These are phyloP conservation scores for Vaccinium corymbosum DNA, from an alignment of 148 eudicot species.

Conservation along the genomic window DNA sequence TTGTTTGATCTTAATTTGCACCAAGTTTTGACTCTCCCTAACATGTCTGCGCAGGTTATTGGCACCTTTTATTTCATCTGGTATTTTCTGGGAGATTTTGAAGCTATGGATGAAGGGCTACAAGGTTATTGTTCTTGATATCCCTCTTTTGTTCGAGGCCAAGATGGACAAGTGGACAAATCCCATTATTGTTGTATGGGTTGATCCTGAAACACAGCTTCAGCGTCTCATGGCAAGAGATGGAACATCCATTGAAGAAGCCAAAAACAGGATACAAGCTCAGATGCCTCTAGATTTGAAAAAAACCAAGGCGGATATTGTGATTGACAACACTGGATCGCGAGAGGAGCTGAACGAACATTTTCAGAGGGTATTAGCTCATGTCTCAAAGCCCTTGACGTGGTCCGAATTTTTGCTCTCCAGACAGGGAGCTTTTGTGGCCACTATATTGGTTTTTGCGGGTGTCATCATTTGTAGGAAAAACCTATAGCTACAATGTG, in stretches of 20 bases:
- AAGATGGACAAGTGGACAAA: slow-evolving; percentile 91
- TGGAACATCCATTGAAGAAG: slow-evolving; percentile 61
- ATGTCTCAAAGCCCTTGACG: slow-evolving; percentile 67
- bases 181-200: slow-evolving; percentile 81
- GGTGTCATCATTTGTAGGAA: slow-evolving; percentile 44
- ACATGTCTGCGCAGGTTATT: slow-evolving; percentile 51
- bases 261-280: slow-evolving; percentile 70
- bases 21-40: neutral
- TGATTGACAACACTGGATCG: slow-evolving; percentile 82
- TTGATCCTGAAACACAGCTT: slow-evolving; percentile 80
- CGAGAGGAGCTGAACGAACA: slow-evolving; percentile 61
- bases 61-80: slow-evolving; percentile 74
- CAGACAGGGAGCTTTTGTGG: slow-evolving; percentile 69
- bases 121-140: slow-evolving; percentile 70
- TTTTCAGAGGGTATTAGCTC: slow-evolving; percentile 45
- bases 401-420: slow-evolving; percentile 82
- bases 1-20: neutral
- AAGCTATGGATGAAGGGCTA: slow-evolving; percentile 86
- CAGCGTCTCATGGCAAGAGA: slow-evolving; percentile 79
- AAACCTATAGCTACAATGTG: neutral
- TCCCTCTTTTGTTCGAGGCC: slow-evolving; percentile 87
- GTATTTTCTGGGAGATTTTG: slow-evolving; percentile 62
- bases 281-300: slow-evolving; percentile 86
- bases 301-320: slow-evolving; percentile 68
- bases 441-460: slow-evolving; percentile 43